These are phyloP conservation scores for Durio zibethinus DNA, from an alignment of 345 rosid species.

Conservation along the genomic window DNA sequence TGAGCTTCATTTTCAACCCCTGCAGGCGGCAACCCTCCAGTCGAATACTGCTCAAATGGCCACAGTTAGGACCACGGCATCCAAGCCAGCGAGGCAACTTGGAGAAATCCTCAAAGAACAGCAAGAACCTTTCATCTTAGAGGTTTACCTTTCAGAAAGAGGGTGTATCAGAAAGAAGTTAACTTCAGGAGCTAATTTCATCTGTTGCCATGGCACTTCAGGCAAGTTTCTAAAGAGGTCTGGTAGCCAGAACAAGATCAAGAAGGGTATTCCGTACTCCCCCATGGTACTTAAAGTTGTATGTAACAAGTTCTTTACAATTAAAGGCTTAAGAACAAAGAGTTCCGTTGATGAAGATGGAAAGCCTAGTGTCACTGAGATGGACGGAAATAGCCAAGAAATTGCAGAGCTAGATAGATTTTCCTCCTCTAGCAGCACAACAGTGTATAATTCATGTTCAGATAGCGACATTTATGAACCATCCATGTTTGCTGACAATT, in stretches of 20 bases:
- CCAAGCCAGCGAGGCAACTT: constrained; percentile 36
- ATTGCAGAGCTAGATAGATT: constrained; percentile 25
- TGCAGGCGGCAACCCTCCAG: not conserved
- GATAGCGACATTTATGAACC: constrained; percentile 33
- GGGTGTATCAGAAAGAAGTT: constrained; percentile 23
- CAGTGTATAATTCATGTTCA: constrained; percentile 34
- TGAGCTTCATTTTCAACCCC: constrained; percentile 10
- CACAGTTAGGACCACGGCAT: not conserved
- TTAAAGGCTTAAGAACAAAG: constrained; percentile 17
- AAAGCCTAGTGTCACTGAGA: constrained; percentile 14
- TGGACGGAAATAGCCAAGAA: constrained; percentile 8
- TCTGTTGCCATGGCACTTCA: constrained; percentile 19
- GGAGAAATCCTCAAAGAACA: constrained; percentile 50
- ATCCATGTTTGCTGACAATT: constrained; percentile 4
- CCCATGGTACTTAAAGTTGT: constrained; percentile 31
- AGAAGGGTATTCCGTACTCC: constrained; percentile 19
- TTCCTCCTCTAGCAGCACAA: constrained; percentile 33
- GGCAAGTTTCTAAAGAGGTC: constrained; percentile 18
- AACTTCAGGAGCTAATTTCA: constrained; percentile 5
- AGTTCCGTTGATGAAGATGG: constrained; percentile 15
- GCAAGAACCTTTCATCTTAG: constrained; percentile 56
- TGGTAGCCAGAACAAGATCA: constrained; percentile 6
- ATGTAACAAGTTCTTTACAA: constrained; percentile 23
- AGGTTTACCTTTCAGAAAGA: constrained; percentile 43
- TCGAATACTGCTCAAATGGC: constrained; percentile 27